Base-by-base conservation (phyloP, 1,284 basidiomycete species). In the Cutaneotrichosporon spelunceum region DNA sequence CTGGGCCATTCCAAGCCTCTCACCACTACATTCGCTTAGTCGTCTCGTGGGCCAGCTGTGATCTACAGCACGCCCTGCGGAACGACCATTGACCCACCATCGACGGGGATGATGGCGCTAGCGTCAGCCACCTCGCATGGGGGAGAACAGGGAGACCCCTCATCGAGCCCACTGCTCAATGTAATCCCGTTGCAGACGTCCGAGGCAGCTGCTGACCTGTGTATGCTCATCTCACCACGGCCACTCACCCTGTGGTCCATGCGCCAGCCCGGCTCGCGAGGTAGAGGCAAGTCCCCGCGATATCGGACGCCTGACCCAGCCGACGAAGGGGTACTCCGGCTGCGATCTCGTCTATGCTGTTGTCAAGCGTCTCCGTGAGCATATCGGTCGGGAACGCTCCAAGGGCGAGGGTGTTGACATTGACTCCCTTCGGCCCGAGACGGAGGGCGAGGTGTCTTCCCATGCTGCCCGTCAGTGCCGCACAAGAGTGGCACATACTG, bases 361-460 rank as follows among this genome's bases (percentile, higher is more conserved):
- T 76, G 45, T 80, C 76, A 42, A 87, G 77, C 23, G 82, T 83
- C 33, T 82, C 77, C 1, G 82, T 81, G 71, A 85, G 86, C 83
- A 87, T 63, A 55, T 66, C 61, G 6, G 62, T 66, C n/a, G 48
- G 47, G 53, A 65, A 79, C 72, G 63, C 65, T 77, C 84, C 86
- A 62, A 85, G 86, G 2, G 86, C 85, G 60, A 87, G 83, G 3
- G 83, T 84, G 70, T 87, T 87, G 70, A 83, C 83, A 16, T 82
- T 81, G 67, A 87, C 84, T 0, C 86, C 85, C 61, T 86, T 83
- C 56, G 75, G 78, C 0, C 85, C 85, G 11, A 87, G 80, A 16
- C 84, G 78, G 21, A 81, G 81, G 1, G 83, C 86, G 24, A 87
- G 74, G 59, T 84, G 81, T 16, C 42, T 27, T 2, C 34, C 27